A percentile compares a stretch with the other conserved stretches of the same genome.
Conservation (phyloP, 2,329 filamentous ascomycete species). For the Ceratocystis ficicola region DNA sequence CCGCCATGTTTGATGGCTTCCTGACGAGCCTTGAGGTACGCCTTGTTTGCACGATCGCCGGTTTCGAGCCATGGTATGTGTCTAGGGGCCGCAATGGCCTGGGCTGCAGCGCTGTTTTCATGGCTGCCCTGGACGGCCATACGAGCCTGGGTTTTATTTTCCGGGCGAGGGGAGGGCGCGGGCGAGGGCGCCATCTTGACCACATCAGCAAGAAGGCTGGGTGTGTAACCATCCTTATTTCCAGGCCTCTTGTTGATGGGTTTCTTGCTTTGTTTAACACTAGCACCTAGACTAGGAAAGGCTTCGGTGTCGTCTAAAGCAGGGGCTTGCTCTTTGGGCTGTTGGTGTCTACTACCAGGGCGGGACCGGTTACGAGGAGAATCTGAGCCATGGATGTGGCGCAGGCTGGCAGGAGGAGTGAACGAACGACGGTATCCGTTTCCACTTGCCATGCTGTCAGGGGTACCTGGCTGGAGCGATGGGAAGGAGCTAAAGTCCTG, state of each 20-base stretch:
- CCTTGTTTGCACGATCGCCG: constrained; percentile 77
- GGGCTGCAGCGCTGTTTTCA: constrained; percentile 69
- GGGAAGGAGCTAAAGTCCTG: constrained; percentile 82
- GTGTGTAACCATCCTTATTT: constrained; percentile 58
- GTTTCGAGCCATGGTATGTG: constrained; percentile 96
- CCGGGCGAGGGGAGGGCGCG: constrained; percentile 50
- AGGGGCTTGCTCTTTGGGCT: constrained; percentile 45
- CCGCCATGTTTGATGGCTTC: constrained; percentile 97
- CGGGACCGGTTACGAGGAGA: constrained; percentile 64
- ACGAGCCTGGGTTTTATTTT: constrained; percentile 40
- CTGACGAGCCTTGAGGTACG: constrained; percentile 86
- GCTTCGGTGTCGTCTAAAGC: constrained; percentile 89
- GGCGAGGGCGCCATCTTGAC: constrained; percentile 91
- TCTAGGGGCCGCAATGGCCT: constrained; percentile 74
- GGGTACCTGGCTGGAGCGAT: constrained; percentile 49
- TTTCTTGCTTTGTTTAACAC: constrained; percentile 69
- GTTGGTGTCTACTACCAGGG: constrained; percentile 64
- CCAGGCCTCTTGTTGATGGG: constrained; percentile 85
- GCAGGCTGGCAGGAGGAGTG: constrained; percentile 59
- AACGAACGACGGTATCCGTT: constrained; percentile 43
- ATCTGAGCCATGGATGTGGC: constrained; percentile 48
- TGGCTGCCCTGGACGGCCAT: constrained; percentile 54
- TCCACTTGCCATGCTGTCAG: constrained; percentile 40
- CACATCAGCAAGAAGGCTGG: constrained; percentile 80
- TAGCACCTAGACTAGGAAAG: constrained; percentile 74